Base-by-base conservation (phyloP, 257 asterid genomes). In the Echium plantagineum region DNA sequence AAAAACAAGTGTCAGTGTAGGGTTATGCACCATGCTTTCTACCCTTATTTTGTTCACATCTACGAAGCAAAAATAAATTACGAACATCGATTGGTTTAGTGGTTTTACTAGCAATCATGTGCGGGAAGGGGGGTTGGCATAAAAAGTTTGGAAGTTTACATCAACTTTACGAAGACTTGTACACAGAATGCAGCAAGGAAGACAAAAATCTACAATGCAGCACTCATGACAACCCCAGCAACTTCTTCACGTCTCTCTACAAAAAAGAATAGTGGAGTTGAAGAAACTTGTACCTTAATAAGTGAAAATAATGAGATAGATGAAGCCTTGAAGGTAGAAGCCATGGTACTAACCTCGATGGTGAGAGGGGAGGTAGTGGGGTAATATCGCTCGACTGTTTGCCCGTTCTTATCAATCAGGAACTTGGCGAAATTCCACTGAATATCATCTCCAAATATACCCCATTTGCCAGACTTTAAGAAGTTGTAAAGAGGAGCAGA, bases 401-500 rank as follows among this genome's bases (percentile, higher is more conserved):
- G 94, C 12, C 94, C 97, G 15, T 78, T 75, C 76, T 66, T 78
- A 64, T 90, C 89, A 20, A 85, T 83, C 72, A 90, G 73, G 76
- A 90, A 90, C 77, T 84, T 87, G 0, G 94, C 84, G 12, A 90
- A 90, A 47, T 90, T 90, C 96, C 97, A 90, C 68, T 90, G 90
- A 54, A 90, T 77, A 65, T 84, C 87, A 9, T 90, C 97, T 24
- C 94, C 84, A 32, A 86, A 73, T 55, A 90, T 73, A 42, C 87
- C 94, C 94, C 97, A 79, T 52, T 86, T 84, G 21, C 94, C 94
- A 64, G 65, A 60, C 84, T 83, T 90, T 80, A 87, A 72, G 77
- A 83, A 81, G 83, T 83, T 87, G 80, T 90, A 86, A 22, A 86
- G 57, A n/a, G 90, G 94, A 59, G 94, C 80, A 58, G 89, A 70